These are phyloP conservation scores for Daldinia grandis DNA, from an alignment of 495 filamentous ascomycete species.

Conservation along the genomic window DNA sequence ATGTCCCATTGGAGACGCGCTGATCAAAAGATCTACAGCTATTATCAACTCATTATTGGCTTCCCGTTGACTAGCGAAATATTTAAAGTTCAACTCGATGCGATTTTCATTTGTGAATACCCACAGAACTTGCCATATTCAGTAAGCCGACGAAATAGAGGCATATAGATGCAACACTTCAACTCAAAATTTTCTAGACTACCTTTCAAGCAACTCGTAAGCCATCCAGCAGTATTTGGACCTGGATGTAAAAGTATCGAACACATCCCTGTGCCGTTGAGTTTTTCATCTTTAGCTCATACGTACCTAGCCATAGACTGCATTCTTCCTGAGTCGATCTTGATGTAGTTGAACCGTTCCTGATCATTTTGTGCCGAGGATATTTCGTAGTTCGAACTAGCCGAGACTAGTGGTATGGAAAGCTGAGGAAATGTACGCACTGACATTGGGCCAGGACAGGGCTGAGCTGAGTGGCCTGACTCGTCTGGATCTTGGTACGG, in stretches of 20 bases:
- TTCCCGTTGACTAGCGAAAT: background rate
- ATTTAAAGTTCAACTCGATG: conserved; percentile 11
- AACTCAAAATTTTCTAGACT: conserved; percentile 1
- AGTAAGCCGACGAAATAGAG: conserved; percentile 1
- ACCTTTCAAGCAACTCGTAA: background rate
- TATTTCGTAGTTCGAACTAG: background rate
- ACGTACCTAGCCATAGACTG: background rate
- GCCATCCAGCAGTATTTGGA: background rate
- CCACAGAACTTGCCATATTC: conserved; percentile 9
- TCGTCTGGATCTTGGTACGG: conserved; percentile 21
- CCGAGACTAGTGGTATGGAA: background rate
- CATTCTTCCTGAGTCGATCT: background rate
- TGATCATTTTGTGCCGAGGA: background rate
- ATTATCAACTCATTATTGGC: background rate
- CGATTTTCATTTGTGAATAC: background rate
- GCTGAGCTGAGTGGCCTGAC: conserved; percentile 24
- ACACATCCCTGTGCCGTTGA: background rate
- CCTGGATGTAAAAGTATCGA: background rate
- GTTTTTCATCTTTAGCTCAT: background rate
- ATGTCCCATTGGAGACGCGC: background rate
- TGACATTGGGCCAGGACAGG: conserved; percentile 12
- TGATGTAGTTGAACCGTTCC: background rate
- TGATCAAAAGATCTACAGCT: background rate
- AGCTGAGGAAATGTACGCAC: conserved; percentile 12
- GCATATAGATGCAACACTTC: background rate